A percentile compares a stretch with the other conserved stretches of the same genome.
Conservation (phyloP, 2,329 filamentous ascomycete genomes). For the Ophiocordyceps australis region DNA sequence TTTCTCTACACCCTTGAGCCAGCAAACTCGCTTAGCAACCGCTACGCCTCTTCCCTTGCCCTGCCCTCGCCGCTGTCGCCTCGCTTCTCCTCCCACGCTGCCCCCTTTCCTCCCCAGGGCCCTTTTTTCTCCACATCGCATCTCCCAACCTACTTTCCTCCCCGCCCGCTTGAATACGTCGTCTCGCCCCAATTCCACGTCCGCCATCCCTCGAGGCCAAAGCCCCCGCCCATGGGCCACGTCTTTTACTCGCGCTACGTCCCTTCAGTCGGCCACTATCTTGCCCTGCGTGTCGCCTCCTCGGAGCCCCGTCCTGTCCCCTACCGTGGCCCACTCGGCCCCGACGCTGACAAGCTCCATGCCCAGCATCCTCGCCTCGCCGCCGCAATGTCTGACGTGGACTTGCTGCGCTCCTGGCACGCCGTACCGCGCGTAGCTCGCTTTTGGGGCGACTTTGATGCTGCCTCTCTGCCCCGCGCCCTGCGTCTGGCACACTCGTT, state of each 20-base stretch:
- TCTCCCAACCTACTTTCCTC: constrained; percentile 80
- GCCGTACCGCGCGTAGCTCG: constrained; percentile 63
- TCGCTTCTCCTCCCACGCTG: constrained; percentile 8
- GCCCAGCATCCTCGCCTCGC: constrained; percentile 19
- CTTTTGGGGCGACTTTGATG: constrained; percentile 61
- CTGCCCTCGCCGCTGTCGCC: background rate
- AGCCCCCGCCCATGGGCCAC: constrained; percentile 78
- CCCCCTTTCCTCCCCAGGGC: constrained; percentile 25
- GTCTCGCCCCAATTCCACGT: constrained; percentile 37
- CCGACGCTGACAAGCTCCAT: constrained; percentile 16
- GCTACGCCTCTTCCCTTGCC: constrained; percentile 4
- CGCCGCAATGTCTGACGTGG: constrained; percentile 29
- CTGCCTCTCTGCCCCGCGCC: constrained; percentile 47
- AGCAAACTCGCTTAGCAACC: constrained; percentile 5
- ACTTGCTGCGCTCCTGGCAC: constrained; percentile 72
- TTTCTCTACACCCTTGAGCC: constrained; percentile 57
- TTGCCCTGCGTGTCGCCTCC: constrained; percentile 76
- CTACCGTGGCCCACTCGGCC: constrained; percentile 40
- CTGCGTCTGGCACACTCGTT: constrained; percentile 61
- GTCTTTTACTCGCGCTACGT: constrained; percentile 82
- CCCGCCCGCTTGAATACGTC: constrained; percentile 63
- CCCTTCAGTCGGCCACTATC: constrained; percentile 63
- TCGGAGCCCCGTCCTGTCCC: constrained; percentile 43
- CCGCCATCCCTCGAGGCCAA: constrained; percentile 73
- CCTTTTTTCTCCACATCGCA: constrained; percentile 73